A percentile compares a stretch with the other conserved stretches of the same genome.
phyloP scores from a whole-genome alignment of 306 rosid species.

The Quillaja saponaria region DNA sequence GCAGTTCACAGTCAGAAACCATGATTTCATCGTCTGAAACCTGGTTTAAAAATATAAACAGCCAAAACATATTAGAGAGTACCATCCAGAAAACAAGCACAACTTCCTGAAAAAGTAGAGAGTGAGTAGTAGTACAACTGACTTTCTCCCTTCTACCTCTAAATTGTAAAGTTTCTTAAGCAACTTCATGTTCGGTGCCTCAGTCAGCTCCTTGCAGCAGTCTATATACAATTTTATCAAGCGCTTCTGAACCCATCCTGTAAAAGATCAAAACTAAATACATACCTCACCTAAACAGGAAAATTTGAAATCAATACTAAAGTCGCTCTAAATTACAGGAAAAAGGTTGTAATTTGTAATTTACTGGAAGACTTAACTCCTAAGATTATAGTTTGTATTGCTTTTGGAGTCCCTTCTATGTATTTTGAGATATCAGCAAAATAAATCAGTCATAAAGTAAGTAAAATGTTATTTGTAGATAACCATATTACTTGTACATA shows the following conservation, averaged over 20 bases:
- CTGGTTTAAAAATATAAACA: constrained; percentile 42
- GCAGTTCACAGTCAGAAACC: constrained; percentile 84
- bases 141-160: constrained; percentile 58
- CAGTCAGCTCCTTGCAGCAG: constrained; percentile 71
- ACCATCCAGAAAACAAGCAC: background rate
- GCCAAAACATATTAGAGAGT: constrained; percentile 15
- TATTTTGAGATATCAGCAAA: too few relatives aligned
- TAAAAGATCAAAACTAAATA: constrained; percentile 22
- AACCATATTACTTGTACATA: constrained; percentile 2
- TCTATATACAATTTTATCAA: constrained; percentile 73
- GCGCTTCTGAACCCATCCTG: constrained; percentile 87
- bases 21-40: constrained; percentile 83
- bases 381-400: constrained; percentile 20
- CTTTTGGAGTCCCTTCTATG: constrained; percentile 6
- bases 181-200: constrained; percentile 72
- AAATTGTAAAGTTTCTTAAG: constrained; percentile 78
- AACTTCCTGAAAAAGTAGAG: constrained; percentile 12
- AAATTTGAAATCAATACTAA: constrained; percentile 23
- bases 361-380: constrained; percentile 8
- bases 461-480: too few relatives aligned
- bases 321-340: constrained; percentile 24
- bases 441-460: too few relatives aligned
- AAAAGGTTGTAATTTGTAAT: constrained; percentile 19
- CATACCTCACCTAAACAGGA: constrained; percentile 16
- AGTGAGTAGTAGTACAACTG: constrained; percentile 4